These are phyloP conservation scores for Psilocybe sp. DNA, from an alignment of 768 basidiomycete species.

Conservation along the genomic window DNA sequence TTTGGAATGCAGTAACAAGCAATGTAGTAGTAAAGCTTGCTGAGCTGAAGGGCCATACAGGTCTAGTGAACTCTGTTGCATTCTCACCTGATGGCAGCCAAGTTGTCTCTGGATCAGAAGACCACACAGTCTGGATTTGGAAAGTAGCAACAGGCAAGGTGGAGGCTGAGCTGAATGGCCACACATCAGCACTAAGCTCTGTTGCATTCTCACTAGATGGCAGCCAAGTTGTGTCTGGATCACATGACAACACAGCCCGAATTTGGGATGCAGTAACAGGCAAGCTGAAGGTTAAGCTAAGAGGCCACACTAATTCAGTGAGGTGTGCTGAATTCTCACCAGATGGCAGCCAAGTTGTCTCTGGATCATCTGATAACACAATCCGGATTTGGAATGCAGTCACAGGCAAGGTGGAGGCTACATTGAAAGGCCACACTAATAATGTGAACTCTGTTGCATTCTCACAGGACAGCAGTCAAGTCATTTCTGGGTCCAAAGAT, in stretches of 20 bases:
- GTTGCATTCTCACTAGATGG: constrained; percentile 21
- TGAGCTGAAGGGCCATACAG: constrained; percentile 13
- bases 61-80: too few relatives aligned
- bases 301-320: constrained; percentile 15
- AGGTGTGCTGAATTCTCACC: constrained; percentile 46
- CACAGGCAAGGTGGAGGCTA: constrained; percentile 17
- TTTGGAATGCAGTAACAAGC: constrained; percentile 24
- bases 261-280: constrained; percentile 22
- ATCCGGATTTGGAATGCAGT: constrained; percentile 30
- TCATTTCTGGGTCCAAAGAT: constrained; percentile 16
- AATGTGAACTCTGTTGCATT: neutral
- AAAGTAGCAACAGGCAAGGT: constrained; percentile 17
- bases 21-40: constrained; percentile 21
- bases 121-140: constrained; percentile 26
- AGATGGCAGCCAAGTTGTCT: constrained; percentile 24
- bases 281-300: too few relatives aligned
- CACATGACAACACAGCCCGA: constrained; percentile 21
- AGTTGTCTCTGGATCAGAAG: too few relatives aligned
- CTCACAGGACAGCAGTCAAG: neutral
- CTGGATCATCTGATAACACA: constrained; percentile 34
- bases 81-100: too few relatives aligned
- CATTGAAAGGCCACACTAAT: constrained; percentile 13
- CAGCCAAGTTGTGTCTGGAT: constrained; percentile 17
- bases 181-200: constrained; percentile 7
- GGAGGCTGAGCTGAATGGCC: constrained; percentile 6